Conservation (phyloP, 129 eudicot genomes). For the Dittrichia graveolens region DNA sequence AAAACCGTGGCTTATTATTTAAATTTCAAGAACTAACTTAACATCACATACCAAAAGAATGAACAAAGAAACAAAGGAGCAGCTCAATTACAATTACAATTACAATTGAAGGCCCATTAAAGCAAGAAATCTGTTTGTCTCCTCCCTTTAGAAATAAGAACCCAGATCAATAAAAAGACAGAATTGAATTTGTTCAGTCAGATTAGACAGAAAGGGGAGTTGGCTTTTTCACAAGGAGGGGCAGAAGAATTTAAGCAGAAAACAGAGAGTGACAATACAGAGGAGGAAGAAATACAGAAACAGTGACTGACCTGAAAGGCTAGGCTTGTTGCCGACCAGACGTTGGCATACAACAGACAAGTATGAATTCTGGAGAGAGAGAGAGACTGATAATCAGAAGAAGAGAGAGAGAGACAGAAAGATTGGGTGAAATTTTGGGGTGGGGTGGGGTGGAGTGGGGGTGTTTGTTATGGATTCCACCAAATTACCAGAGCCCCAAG, state of each 20-base stretch:
- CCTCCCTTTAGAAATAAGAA: slow-evolving; percentile 3
- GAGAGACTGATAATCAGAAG: neutral
- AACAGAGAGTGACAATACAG: slow-evolving; percentile 41
- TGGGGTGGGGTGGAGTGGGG: neutral
- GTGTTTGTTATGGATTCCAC: slow-evolving; percentile 41
- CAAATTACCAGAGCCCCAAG: slow-evolving; percentile 42
- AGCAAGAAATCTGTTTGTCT: slow-evolving; percentile 18
- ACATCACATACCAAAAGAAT: slow-evolving; percentile 1
- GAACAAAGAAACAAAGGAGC: slow-evolving; percentile 19
- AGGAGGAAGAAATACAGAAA: slow-evolving; percentile 23
- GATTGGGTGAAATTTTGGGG: slow-evolving; percentile 16
- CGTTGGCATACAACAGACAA: slow-evolving; percentile 44
- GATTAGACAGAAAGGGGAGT: neutral
- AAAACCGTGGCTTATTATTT: no score
- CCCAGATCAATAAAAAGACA: slow-evolving; percentile 30
- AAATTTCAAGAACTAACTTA: neutral
- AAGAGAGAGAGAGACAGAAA: neutral
- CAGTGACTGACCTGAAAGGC: slow-evolving; percentile 33
- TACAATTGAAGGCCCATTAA: slow-evolving; percentile 27
- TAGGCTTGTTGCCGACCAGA: slow-evolving; percentile 43
- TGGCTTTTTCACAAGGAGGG: neutral
- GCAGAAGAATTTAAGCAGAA: slow-evolving; percentile 33
- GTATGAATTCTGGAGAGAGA: slow-evolving; percentile 36
- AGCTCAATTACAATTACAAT: slow-evolving; percentile 28
- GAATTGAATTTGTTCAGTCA: slow-evolving; percentile 24